These are phyloP conservation scores for Scheffersomyces lignicola DNA, from an alignment of 1,139 yeast genomes.

Conservation along the genomic window DNA sequence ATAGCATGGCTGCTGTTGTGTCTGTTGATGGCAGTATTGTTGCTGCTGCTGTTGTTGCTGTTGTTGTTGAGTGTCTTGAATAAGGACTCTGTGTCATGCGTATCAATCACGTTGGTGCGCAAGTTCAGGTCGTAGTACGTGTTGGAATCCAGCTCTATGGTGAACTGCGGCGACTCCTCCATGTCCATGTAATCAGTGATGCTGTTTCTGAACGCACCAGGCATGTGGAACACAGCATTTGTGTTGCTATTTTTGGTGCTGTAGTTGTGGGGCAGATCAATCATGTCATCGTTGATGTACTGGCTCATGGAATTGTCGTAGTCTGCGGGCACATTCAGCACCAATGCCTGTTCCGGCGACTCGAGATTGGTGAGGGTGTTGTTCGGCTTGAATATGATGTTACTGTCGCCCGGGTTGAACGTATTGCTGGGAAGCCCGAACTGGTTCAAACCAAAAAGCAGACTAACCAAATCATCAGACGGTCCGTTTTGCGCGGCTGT, in stretches of 20 bases:
- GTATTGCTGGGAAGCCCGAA: conserved; percentile 5
- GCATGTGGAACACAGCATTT: conserved; percentile 21
- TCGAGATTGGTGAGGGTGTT: conserved; percentile 7
- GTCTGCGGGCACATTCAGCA: too few relatives aligned
- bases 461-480: not conserved
- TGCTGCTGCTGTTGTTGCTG: not conserved
- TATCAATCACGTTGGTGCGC: conserved; percentile 14
- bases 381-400: conserved; percentile 4
- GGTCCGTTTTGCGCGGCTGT: too few relatives aligned
- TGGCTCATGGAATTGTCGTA: too few relatives aligned
- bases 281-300: not conserved
- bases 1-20: conserved; percentile 10
- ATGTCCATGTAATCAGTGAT: conserved; percentile 33
- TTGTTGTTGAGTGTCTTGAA: conserved; percentile 8
- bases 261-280: not conserved
- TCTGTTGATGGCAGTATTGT: not conserved
- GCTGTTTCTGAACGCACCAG: conserved; percentile 30
- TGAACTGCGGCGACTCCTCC: conserved; percentile 42
- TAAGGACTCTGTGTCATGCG: conserved; percentile 12
- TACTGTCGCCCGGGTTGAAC: conserved; percentile 2
- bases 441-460: conserved; percentile 2
- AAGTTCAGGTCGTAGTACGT: conserved; percentile 15
- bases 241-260: conserved; percentile 8
- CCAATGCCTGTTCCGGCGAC: conserved; percentile 9
- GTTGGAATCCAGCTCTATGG: conserved; percentile 33